Base-by-base conservation (phyloP, 495 filamentous ascomycete genomes). In the Podospora appendiculata region DNA sequence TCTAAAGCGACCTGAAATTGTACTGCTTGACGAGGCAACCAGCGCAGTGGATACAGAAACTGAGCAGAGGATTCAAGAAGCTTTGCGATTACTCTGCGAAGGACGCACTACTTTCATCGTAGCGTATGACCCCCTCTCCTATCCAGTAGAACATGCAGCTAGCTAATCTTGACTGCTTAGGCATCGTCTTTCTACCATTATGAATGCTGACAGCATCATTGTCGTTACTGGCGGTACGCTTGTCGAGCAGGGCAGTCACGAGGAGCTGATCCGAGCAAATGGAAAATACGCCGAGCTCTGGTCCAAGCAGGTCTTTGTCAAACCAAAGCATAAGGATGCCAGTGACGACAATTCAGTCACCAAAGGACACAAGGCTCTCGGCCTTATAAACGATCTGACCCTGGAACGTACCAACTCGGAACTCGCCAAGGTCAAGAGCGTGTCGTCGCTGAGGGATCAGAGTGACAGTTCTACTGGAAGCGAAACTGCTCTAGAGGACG, bases 41-140 rank as follows among this genome's bases (percentile, higher is more conserved):
- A 80, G 77, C 50, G 72, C 77, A 12, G 78, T 81, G 32, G 78
- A 81, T 57, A 81, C 79, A 8, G 78, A 94, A 53, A 88, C 84
- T 1, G 88, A 93, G 56, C 73, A 79, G 45, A 72, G 79, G 50
- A 88, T 91, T 41, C 88, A 90, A 62, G 72, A 79, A 32, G 84
- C 85, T 7, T 73, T 90, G 45, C 68, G 73, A 41, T 69, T 57
- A 40, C 70, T 84, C 16, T 81, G 80, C 52, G 62, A 75, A 49
- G 74, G 70, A 16, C 75, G 81, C 40, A 84, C 81, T 8, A 83
- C 82, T 16, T 80, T 84, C 56, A 76, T 83, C 51, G 78, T 83
- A 39, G 81, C 82, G 78, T 83, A 75, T 66, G 74, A 76, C 5
- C 8, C 9, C n/a, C 16, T 16, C 3, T 33, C n/a, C 6, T 40